phyloP scores from a whole-genome alignment of 2,329 filamentous ascomycete species.

The Setomelanomma holmii region DNA sequence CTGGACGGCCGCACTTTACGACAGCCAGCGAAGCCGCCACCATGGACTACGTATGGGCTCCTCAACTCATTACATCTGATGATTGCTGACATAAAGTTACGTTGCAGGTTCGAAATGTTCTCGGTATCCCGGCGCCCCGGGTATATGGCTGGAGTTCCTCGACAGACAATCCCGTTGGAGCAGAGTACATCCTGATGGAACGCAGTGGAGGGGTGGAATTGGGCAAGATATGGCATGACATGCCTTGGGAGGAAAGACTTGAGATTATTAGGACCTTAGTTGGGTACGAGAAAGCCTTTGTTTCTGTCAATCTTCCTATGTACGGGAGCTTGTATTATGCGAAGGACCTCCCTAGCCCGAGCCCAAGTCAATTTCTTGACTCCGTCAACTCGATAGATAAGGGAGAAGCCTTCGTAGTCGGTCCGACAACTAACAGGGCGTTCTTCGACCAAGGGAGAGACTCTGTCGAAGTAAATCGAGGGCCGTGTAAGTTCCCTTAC shows the following conservation, averaged over 20 bases:
- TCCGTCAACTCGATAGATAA: constrained; percentile 12
- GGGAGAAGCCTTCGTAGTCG: constrained; percentile 16
- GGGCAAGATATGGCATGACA: constrained; percentile 17
- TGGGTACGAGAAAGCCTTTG: constrained; percentile 20
- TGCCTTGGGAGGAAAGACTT: constrained; percentile 18
- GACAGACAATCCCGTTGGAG: constrained; percentile 28
- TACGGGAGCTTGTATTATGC: constrained; percentile 27
- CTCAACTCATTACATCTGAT: constrained; percentile 31
- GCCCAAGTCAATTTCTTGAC: constrained; percentile 17
- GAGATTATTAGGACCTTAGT: constrained; percentile 19
- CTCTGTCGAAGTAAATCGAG: constrained; percentile 19
- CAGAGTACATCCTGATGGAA: constrained; percentile 36
- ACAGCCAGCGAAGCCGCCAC: constrained; percentile 46
- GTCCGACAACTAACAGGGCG: constrained; percentile 21
- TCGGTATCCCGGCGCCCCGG: constrained; percentile 38
- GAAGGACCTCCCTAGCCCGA: constrained; percentile 18
- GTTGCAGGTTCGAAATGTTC: constrained; percentile 33
- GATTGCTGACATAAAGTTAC: constrained; percentile 18
- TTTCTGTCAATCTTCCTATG: constrained; percentile 16
- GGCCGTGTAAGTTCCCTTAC: constrained; percentile 22
- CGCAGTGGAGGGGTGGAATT: constrained; percentile 20
- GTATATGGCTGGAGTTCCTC: constrained; percentile 38
- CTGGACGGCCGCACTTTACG: constrained; percentile 36
- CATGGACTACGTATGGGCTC: constrained; percentile 40
- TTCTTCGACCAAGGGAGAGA: constrained; percentile 26